These are phyloP conservation scores for Sugiyamaella chiloensis DNA, from an alignment of 805 yeast genomes.

Conservation along the genomic window DNA sequence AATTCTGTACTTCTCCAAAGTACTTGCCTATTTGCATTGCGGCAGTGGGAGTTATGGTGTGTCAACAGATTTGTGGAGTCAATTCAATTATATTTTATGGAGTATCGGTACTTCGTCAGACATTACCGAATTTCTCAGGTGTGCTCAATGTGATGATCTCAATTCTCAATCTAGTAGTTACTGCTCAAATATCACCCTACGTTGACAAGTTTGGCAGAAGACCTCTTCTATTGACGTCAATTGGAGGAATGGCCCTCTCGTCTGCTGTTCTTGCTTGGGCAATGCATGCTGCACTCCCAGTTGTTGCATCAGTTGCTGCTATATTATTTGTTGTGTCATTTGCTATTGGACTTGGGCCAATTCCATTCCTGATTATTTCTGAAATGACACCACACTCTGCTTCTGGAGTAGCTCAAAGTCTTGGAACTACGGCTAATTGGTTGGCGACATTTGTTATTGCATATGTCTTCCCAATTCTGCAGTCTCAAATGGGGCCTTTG, in stretches of 20 bases:
- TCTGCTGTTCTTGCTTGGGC: conserved; percentile 66
- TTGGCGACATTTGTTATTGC: conserved; percentile 76
- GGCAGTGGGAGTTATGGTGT: conserved; percentile 68
- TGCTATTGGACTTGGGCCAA: conserved; percentile 93
- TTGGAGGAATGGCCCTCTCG: conserved; percentile 62
- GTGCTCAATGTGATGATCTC: conserved; percentile 75
- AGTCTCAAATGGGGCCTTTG: conserved; percentile 65
- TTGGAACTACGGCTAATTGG: conserved; percentile 92
- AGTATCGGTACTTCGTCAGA: conserved; percentile 69
- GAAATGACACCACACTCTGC: conserved; percentile 85
- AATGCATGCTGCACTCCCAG: conserved; percentile 35
- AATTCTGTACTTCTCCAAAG: conserved; percentile 50
- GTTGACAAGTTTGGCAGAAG: conserved; percentile 78
- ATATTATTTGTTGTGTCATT: conserved; percentile 76
- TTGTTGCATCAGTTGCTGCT: conserved; percentile 46
- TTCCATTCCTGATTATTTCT: conserved; percentile 83
- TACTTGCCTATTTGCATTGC: conserved; percentile 59
- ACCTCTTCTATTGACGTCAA: conserved; percentile 64
- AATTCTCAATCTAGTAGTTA: conserved; percentile 66
- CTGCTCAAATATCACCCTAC: conserved; percentile 67
- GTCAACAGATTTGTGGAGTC: conserved; percentile 92
- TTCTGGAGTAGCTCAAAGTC: conserved; percentile 83
- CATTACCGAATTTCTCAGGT: conserved; percentile 70
- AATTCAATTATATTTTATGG: conserved; percentile 93
- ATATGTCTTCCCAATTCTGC: conserved; percentile 71